Evolutionary conservation across 192 early-diverging fungal species (phyloP), one percentile per base, ranked within the genome.

Genomic region (Coemansia sp.): DNA sequence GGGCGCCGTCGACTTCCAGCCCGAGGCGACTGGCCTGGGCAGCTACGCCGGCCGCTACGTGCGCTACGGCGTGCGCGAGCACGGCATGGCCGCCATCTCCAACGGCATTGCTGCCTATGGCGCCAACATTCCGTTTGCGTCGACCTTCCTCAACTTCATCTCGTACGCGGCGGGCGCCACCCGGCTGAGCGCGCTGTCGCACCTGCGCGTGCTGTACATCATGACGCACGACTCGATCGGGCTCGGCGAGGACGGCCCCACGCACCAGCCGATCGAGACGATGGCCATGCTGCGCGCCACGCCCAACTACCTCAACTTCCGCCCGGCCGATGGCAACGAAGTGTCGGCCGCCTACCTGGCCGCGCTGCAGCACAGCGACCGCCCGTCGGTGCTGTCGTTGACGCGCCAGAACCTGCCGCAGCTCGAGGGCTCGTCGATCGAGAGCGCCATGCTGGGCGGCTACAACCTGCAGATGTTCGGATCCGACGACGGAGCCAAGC

Each of bases 171-270:
- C 86, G 49, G 94, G 95, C 40, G 91, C 95, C 40, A 88, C 93
- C 44, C 93, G 97, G 78, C 85, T 99, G 45, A 86, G 90, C 56
- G 94, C 97, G 7, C 84, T 99, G 56, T 90, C 93, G 60, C 86
- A 91, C 35, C 89, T 93, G 67, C 95, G 92, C 37, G 91, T 98
- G 63, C 74, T 99, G 65, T 98, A 97, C 86, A 90, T 99, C 70
- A 95, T 96, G 92, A 98, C 97, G 61, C 97, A 99, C 87, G 97
- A 99, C 84, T 98, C 96, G 40, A 95, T 99, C 64, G 97, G 95
- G 70, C 88, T 95, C 35, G 97, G 97, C 69, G 97, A 99, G 78
- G 97, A 99, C 84, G 97, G 97, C 5, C 97, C 96, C 34, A 99
- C 97, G 56, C 97, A 99, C 84, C 97, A 99, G 81, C 96, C 97